phyloP scores from a whole-genome alignment of 352 stramenopile genomes.

The Pythium volutum region DNA sequence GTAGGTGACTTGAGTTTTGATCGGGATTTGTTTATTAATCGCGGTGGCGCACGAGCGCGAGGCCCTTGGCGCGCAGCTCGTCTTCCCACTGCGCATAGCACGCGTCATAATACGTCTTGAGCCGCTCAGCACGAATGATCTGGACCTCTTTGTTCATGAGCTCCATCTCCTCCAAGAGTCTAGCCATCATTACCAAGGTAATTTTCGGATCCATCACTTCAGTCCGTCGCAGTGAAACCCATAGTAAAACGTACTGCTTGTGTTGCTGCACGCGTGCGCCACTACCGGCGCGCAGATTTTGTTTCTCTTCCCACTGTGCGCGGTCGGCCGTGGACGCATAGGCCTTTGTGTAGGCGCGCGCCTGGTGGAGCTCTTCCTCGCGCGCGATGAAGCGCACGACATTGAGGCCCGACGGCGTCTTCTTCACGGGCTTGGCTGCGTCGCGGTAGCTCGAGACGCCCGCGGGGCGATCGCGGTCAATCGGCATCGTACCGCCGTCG shows the following conservation, averaged over 20 bases:
- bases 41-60: slow-evolving; percentile 65
- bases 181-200: too few relatives aligned
- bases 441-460: slow-evolving; percentile 39
- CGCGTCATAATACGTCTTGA: slow-evolving; percentile 70
- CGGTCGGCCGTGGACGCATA: slow-evolving; percentile 52
- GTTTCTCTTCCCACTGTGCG: slow-evolving; percentile 74
- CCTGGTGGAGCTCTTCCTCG: slow-evolving; percentile 70
- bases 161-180: slow-evolving; percentile 69
- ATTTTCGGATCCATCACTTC: too few relatives aligned
- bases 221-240: neutral
- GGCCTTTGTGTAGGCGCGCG: slow-evolving; percentile 45
- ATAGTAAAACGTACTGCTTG: slow-evolving; percentile 39
- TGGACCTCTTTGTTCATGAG: slow-evolving; percentile 74
- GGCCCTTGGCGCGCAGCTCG: slow-evolving; percentile 58
- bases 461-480: slow-evolving; percentile 47
- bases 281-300: slow-evolving; percentile 52
- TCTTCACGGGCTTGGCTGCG: slow-evolving; percentile 28
- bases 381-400: slow-evolving; percentile 72
- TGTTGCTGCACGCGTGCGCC: slow-evolving; percentile 49
- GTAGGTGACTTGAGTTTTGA: neutral
- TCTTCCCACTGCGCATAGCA: slow-evolving; percentile 82
- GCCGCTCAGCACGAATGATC: slow-evolving; percentile 53
- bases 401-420: slow-evolving; percentile 53
- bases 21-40: slow-evolving; percentile 35
- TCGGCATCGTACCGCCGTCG: slow-evolving; percentile 33